These are phyloP conservation scores for Tripterygium wilfordii DNA, from an alignment of 177 flowering plant genomes.

Conservation along the genomic window DNA sequence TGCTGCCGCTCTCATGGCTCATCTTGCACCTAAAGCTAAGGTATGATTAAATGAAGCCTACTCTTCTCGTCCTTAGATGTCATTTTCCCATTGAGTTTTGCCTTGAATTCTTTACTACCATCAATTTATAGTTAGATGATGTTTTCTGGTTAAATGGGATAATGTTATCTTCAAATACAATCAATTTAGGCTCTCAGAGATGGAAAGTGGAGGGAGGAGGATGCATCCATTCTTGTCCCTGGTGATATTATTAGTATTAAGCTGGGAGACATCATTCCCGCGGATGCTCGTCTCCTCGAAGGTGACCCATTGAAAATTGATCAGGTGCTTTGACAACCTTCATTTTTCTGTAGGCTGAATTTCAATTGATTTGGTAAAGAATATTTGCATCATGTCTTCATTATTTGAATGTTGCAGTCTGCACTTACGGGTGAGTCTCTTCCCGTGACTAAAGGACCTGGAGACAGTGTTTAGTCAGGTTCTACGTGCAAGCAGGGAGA, in stretches of 20 bases:
- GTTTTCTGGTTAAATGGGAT: background rate
- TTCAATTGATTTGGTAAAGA: background rate
- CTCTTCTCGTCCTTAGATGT: too few relatives aligned
- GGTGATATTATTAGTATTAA: constrained; percentile 49
- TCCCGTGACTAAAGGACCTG: constrained; percentile 50
- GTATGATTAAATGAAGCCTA: constrained; percentile 15
- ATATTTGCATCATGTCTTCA: background rate
- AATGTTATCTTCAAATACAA: background rate
- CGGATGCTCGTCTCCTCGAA: constrained; percentile 57
- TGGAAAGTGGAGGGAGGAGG: constrained; percentile 54
- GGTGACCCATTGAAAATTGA: constrained; percentile 59
- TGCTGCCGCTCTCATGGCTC: constrained; percentile 63
- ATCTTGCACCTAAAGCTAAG: constrained; percentile 60
- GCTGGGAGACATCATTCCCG: constrained; percentile 58
- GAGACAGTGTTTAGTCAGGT: constrained; percentile 52
- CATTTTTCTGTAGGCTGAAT: background rate
- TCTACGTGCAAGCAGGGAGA: constrained; percentile 66
- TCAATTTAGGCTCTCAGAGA: constrained; percentile 40
- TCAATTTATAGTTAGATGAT: background rate
- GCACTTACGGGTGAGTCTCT: constrained; percentile 59
- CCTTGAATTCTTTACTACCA: too few relatives aligned
- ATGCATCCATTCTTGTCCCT: constrained; percentile 49
- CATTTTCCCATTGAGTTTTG: too few relatives aligned
- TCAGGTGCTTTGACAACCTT: constrained; percentile 27
- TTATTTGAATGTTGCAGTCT: constrained; percentile 30